These are phyloP conservation scores for Talaromyces sp. DNA, from an alignment of 2,329 filamentous ascomycete species.

Conservation along the genomic window DNA sequence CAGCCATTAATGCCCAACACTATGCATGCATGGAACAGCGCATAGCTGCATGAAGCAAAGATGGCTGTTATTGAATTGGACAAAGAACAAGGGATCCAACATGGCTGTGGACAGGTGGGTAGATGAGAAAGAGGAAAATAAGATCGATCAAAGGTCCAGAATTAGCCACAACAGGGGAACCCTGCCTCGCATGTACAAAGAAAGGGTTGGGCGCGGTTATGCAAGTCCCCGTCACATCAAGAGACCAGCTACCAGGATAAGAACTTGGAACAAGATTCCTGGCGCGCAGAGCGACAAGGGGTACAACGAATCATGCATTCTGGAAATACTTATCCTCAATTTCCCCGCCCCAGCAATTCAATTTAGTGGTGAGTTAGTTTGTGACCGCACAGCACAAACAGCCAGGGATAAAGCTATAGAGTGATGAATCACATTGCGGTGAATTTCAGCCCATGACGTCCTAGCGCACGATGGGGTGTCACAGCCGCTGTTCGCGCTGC, in stretches of 20 bases:
- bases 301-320: neutral
- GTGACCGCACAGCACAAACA: too few species aligned
- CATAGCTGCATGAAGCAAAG: neutral
- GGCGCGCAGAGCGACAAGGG: neutral
- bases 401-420: neutral
- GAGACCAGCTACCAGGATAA: neutral
- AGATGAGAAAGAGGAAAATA: too few species aligned
- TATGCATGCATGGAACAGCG: neutral
- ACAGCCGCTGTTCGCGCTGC: conserved; percentile 9
- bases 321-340: neutral
- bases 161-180: neutral
- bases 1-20: neutral
- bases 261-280: conserved; percentile 1
- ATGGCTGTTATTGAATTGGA: too few species aligned
- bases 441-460: conserved; percentile 20
- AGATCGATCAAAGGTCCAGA: neutral
- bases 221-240: conserved; percentile 2
- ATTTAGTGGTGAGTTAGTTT: too few species aligned
- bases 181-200: neutral
- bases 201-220: conserved; percentile 13
- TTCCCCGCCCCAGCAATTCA: neutral
- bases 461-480: conserved; percentile 11
- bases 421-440: conserved; percentile 37
- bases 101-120: too few species aligned
- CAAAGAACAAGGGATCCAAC: neutral